Evolutionary conservation across 164 flowering plant genomes (phyloP).

Genomic region (Annona squamosa): DNA sequence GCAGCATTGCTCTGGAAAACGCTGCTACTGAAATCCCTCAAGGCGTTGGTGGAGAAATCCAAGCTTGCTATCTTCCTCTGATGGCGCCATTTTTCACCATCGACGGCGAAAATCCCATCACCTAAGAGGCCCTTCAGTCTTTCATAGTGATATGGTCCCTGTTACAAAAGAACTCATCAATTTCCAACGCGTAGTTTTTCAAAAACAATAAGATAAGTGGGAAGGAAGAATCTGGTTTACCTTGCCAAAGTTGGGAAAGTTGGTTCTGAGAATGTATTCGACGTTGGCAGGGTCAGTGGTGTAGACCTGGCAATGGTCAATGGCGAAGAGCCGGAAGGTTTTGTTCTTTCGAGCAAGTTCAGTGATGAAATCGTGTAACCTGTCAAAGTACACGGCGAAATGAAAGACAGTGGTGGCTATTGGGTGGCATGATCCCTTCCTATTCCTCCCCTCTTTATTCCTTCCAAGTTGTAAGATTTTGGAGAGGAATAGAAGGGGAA

Average conservation of each 20-base stretch:
- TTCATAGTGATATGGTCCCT: constrained; percentile 2
- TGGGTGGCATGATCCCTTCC: constrained; percentile 19
- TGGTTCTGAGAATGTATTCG: constrained; percentile 46
- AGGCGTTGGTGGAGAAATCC: constrained; percentile 36
- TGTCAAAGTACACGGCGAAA: constrained; percentile 24
- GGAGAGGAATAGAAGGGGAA: not conserved
- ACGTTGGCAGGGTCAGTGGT: constrained; percentile 44
- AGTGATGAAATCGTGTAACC: constrained; percentile 26
- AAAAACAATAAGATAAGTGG: not conserved
- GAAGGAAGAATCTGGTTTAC: not conserved
- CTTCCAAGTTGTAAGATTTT: not conserved
- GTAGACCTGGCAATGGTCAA: constrained; percentile 31
- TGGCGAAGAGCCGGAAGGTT: constrained; percentile 40
- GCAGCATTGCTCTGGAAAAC: constrained; percentile 27
- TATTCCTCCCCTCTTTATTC: not conserved
- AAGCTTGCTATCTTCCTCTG: constrained; percentile 36
- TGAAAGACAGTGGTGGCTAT: constrained; percentile 24
- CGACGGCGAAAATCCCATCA: constrained; percentile 47
- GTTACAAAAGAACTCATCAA: not conserved
- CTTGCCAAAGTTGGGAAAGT: constrained; percentile 31
- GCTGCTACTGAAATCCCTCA: constrained; percentile 23
- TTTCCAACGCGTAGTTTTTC: not conserved
- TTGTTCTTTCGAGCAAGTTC: constrained; percentile 23
- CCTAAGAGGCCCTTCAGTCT: constrained; percentile 12
- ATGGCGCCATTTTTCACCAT: constrained; percentile 47